Conservation (phyloP, 768 basidiomycete genomes). For the Nidularia pulvinata region DNA sequence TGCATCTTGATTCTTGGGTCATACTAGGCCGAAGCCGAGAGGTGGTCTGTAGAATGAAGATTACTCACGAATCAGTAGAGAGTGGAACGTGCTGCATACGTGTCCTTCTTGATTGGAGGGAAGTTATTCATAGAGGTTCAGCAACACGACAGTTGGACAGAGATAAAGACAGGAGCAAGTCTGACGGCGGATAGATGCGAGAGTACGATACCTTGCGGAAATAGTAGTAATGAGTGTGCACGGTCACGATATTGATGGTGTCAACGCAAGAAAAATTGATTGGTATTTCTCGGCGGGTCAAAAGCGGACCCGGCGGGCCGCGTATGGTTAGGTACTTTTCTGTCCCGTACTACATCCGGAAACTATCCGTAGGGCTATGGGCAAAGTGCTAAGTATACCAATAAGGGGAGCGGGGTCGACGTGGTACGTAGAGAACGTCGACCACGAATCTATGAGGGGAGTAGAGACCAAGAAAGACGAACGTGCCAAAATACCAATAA, state of each 20-base stretch:
- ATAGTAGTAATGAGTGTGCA: neutral
- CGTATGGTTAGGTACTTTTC: neutral
- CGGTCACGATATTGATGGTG: too few relatives aligned
- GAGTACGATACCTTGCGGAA: too few relatives aligned
- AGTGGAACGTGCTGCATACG: too few relatives aligned
- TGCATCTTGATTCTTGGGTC: too few relatives aligned
- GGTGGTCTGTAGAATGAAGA: too few relatives aligned
- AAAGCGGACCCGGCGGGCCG: neutral
- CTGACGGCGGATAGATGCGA: too few relatives aligned
- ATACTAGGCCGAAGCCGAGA: too few relatives aligned
- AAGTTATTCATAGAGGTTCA: too few relatives aligned
- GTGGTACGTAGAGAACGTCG: neutral
- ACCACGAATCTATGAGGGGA: neutral
- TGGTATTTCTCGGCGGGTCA: neutral
- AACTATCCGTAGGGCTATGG: neutral
- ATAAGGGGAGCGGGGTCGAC: neutral
- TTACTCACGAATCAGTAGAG: too few relatives aligned
- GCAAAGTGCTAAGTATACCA: neutral
- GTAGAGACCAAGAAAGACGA: neutral
- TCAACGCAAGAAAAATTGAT: neutral
- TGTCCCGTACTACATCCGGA: neutral
- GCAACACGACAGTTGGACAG: too few relatives aligned
- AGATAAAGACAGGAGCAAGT: too few relatives aligned
- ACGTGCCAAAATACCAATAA: constrained; percentile 3
- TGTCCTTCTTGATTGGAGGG: too few relatives aligned